Evolutionary conservation across 2,329 filamentous ascomycete species (phyloP), one percentile per base, ranked within the genome.

Genomic region (Trichoderma sp.): DNA sequence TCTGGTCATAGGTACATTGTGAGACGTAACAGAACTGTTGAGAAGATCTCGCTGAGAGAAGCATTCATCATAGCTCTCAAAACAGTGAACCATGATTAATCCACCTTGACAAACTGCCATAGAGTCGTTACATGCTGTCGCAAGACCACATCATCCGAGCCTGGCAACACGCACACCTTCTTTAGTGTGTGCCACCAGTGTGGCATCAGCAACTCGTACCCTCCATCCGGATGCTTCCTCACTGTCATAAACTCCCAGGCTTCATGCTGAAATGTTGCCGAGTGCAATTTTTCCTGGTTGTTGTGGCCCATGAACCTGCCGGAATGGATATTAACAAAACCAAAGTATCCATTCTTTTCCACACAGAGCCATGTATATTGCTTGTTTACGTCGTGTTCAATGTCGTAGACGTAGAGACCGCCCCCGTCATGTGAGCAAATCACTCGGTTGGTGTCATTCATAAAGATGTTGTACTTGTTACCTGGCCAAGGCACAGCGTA

Each of bases 401-500:
- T 20, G 12, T 74, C 71, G 11, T 59, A 43, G 1, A 76, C 32
- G 30, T 36, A 47, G 5, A 50, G 8, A 5, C 62, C 9, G 1
- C 53, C 39, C 12, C 6, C 59, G 3, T 63, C n/a, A n/a, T 32
- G 58, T 3, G 76, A 34, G 6, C 70, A 74, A 17, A 76, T 74
- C 1, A 61, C 72, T 9, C 34, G 47, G 12, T 59, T 32, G 1
- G 73, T 72, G 6, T 32, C 26, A 20, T 67, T 72, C 11, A 75
- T 70, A 26, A 76, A 12, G n/a, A 76, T 76, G 4, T 70, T 23
- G 32, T 71, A 76, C 1, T 70, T 73, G 7, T 61, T 65, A 13
- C 71, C 73, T 4, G 70, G 72, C 73, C 75, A 76, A 4, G 75
- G 75, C 2, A 76, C 34, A 0, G 66, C 71, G 20, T 68, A 59